A percentile compares a stretch with the other conserved stretches of the same genome.
phyloP scores from a whole-genome alignment of 169 alveolate genomes.

The Cryptosporidium canis region DNA sequence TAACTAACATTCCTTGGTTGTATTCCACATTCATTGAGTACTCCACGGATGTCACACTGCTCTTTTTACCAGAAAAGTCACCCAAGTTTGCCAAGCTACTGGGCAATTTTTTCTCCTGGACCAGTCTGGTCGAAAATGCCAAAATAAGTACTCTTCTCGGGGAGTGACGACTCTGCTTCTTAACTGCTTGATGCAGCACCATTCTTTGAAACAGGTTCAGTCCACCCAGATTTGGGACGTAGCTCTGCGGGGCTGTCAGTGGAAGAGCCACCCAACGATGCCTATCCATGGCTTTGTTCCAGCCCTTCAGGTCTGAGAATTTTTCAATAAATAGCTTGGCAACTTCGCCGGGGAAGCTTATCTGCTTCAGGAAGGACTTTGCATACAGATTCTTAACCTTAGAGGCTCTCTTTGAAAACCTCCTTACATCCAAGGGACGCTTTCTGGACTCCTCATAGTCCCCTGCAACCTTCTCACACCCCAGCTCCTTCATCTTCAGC shows the following conservation, averaged over 20 bases:
- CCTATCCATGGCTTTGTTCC: conserved; percentile 69
- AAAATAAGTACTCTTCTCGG: conserved; percentile 61
- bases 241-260: conserved; percentile 52
- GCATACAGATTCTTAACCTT: conserved; percentile 25
- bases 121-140: conserved; percentile 13
- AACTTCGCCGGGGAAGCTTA: conserved; percentile 12
- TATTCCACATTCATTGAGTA: conserved; percentile 47
- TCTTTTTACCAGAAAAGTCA: conserved; percentile 11
- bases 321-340: conserved; percentile 27
- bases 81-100: conserved; percentile 22
- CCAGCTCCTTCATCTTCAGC: conserved; percentile 32
- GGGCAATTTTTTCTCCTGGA: conserved; percentile 25
- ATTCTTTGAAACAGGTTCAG: conserved; percentile 50
- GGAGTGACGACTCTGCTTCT: conserved; percentile 12
- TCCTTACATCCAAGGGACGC: conserved; percentile 37
- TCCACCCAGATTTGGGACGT: conserved; percentile 62
- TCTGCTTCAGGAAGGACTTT: conserved; percentile 46
- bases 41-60: conserved; percentile 3
- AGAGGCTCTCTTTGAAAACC: conserved; percentile 21
- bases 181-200: conserved; percentile 15
- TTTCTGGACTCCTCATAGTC: not conserved
- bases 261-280: conserved; percentile 73
- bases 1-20: conserved; percentile 9
- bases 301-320: conserved; percentile 56
- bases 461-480: conserved; percentile 1